Evolutionary conservation across 2,329 filamentous ascomycete species (phyloP), one percentile per base, ranked within the genome.

Genomic region (Colletotrichum gloeosporioides): DNA sequence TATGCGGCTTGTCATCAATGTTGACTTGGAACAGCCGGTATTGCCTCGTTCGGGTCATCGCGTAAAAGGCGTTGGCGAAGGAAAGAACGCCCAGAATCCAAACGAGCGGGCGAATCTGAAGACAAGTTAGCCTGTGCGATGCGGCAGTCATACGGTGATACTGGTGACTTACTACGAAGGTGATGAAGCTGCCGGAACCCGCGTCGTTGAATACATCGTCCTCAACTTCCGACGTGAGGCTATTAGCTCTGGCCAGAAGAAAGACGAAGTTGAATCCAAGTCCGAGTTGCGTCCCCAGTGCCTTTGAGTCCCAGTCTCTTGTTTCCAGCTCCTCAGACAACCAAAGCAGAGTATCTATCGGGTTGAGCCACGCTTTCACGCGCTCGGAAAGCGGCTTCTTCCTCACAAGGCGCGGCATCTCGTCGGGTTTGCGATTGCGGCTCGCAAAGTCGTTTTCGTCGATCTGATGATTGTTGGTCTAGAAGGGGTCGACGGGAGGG

Each of bases 301-400:
- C 87, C 79, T 95, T 93, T 25, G 96, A 95, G 80, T 98, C 95
- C 93, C 96, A 98, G 80, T 98, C 95, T 82, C 94, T 93, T 32
- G 95, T 95, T 83, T 98, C 96, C 76, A 99, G 90, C 86, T 98
- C 95, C 83, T 99, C 96, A 0, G 95, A 98, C 3, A 98, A 85
- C 94, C 95, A 98, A 22, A 99, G 92, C 70, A 97, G 87, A 82
- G 96, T 95, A 86, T 99, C 97, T 87, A 95, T 93, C 4, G 95
- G 95, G 82, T 99, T 96, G 75, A 98, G 88, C 84, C 92, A 92
- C 73, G 94, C 90, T 83, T 92, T 92, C 84, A 99, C 90, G 84
- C 96, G 95, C 89, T 99, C 94, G 34, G 87, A 83, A 79, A 98
- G 90, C 83, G 97, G 93, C 83, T 92, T 92, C 81, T 92, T 93